These are phyloP conservation scores for Amanita fuliginea DNA, from an alignment of 768 basidiomycete species.

Conservation along the genomic window DNA sequence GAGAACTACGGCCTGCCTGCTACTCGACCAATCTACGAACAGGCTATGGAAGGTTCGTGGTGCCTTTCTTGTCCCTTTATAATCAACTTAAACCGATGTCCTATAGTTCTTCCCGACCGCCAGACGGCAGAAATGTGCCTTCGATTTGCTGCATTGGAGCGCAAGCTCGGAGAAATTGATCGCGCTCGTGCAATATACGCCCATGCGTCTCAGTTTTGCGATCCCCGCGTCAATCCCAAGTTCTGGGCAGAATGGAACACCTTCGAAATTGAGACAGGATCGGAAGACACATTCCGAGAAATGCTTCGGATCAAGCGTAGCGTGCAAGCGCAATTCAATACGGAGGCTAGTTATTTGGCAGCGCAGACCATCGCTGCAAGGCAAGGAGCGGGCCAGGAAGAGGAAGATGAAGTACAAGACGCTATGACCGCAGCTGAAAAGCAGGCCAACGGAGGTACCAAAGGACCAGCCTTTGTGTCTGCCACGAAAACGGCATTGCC, in stretches of 20 bases:
- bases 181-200: slow-evolving; percentile 93
- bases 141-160: slow-evolving; percentile 89
- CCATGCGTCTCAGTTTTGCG: slow-evolving; percentile 98
- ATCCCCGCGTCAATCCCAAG: slow-evolving; percentile 80
- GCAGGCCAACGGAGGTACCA: slow-evolving; percentile 37
- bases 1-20: slow-evolving; percentile 94
- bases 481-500: slow-evolving; percentile 43
- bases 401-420: slow-evolving; percentile 39
- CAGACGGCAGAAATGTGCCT: slow-evolving; percentile 98
- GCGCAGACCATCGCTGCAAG: slow-evolving; percentile 77
- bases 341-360: slow-evolving; percentile 86
- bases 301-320: slow-evolving; percentile 95
- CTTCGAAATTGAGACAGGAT: slow-evolving; percentile 98
- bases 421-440: slow-evolving; percentile 84
- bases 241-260: slow-evolving; percentile 98
- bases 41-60: slow-evolving; percentile 64
- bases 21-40: slow-evolving; percentile 92
- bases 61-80: neutral
- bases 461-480: slow-evolving; percentile 69
- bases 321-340: slow-evolving; percentile 98
- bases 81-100: neutral
- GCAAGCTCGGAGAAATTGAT: slow-evolving; percentile 98
- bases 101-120: slow-evolving; percentile 66
- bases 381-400: slow-evolving; percentile 41
- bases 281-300: slow-evolving; percentile 95